Percentiles rank a stretch among this genome's conserved stretches.
Evolutionary conservation across 2,329 filamentous ascomycete species (phyloP).

Genomic region (Fusarium sp.): DNA sequence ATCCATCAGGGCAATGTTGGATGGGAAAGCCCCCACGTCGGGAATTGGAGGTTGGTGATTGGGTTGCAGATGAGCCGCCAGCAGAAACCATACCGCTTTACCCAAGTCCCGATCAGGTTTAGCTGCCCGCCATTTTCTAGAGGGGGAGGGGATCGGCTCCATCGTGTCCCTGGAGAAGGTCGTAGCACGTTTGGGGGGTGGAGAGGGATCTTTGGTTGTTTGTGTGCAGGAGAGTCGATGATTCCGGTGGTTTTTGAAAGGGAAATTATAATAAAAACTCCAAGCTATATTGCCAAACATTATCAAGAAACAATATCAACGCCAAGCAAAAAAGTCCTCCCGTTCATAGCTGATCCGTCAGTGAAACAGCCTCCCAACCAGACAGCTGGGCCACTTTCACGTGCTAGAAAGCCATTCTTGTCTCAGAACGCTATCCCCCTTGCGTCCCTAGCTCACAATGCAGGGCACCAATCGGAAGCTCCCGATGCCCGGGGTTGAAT

Average conservation of each 20-base stretch:
- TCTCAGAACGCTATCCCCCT: not conserved
- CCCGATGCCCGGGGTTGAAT: slow-evolving; percentile 5
- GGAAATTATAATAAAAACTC: not conserved
- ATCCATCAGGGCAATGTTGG: slow-evolving; percentile 34
- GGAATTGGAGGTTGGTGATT: slow-evolving; percentile 35
- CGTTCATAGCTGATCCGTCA: not conserved
- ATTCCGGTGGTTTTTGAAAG: not conserved
- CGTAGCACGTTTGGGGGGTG: not conserved
- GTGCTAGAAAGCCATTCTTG: slow-evolving; percentile 26
- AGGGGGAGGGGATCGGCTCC: slow-evolving; percentile 15
- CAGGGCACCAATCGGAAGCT: slow-evolving; percentile 24
- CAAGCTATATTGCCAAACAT: not conserved
- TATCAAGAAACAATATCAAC: not conserved
- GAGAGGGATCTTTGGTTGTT: not conserved
- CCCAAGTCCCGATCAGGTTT: slow-evolving; percentile 30
- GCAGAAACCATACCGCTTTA: slow-evolving; percentile 32
- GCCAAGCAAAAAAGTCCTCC: not conserved
- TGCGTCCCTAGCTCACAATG: not conserved
- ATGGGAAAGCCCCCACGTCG: slow-evolving; percentile 34
- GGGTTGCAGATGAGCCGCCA: slow-evolving; percentile 28
- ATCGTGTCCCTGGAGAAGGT: slow-evolving; percentile 21
- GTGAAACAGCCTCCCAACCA: slow-evolving; percentile 31
- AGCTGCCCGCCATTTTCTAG: slow-evolving; percentile 27
- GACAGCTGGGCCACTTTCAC: slow-evolving; percentile 40
- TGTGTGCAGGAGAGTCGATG: not conserved